Base-by-base conservation (phyloP, 176 grass and related monocot genomes). In the Guadua angustifolia region DNA sequence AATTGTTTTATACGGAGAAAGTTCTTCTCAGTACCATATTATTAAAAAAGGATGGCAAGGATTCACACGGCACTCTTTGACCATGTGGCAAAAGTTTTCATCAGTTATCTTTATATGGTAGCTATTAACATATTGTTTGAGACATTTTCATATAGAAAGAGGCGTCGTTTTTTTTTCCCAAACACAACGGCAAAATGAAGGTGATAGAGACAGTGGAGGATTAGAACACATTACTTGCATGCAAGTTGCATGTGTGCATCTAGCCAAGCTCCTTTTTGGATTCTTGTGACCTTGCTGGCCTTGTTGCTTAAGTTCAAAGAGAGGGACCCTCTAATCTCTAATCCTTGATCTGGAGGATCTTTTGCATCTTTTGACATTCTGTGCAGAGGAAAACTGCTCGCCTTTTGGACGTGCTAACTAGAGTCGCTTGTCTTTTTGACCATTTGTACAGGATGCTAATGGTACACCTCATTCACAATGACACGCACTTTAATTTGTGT, bases 241-340 rank as follows among this genome's bases (percentile, higher is more conserved):
- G 69, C 2, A 42, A 47, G 43, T 11, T 71, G 18, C 51, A 73
- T 73, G 36, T 73, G 36, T 35, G 51, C 36, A 84, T 84, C 38
- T 10, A 45, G 58, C 45, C 11, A 35, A 55, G 32, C 25, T 9
- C 73, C 7, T 5, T n/a, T 57, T 86, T 79, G 67, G 44, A 69
- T 10, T 51, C 6, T 40, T 86, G 44, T 29, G 43, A 35, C 44
- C 19, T 29, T 43, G n/a, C n/a, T n/a, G 65, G 66, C 47, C 55
- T 76, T 44, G 61, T 57, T 49, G 29, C 74, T 26, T 65, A 38
- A 24, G 26, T 87, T 76, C 62, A 69, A 88, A 77, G 32, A 29
- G 5, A 25, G 64, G 53, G 79, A 0, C 72, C 78, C 47, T 43
- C 11, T 11, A 21, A 88, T 51, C 40, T 50, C 40, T 25, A 21